These are phyloP conservation scores for Ophiostoma sp. DNA, from an alignment of 2,329 filamentous ascomycete genomes.

Conservation along the genomic window DNA sequence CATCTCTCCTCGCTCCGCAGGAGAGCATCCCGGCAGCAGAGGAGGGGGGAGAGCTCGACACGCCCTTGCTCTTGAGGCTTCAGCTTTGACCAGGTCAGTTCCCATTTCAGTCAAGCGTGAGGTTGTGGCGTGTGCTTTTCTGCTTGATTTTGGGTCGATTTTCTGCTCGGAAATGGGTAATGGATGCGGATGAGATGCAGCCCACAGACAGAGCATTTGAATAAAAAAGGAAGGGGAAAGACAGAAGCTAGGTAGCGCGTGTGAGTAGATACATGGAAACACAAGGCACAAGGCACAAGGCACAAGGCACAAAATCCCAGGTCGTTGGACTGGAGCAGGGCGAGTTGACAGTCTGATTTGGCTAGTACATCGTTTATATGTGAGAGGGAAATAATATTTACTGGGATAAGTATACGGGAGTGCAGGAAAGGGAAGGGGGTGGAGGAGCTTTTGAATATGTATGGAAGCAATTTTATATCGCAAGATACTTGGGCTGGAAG, in stretches of 20 bases:
- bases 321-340: neutral
- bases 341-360: neutral
- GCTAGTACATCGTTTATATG: neutral
- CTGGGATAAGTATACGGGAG: neutral
- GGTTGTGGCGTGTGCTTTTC: neutral
- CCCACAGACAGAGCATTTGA: neutral
- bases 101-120: constrained; percentile 4
- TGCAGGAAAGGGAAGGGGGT: neutral
- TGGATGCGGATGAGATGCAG: neutral
- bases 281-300: no score
- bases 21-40: neutral
- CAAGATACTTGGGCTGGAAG: neutral
- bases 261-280: neutral
- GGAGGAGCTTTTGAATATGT: neutral
- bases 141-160: no score
- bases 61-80: constrained; percentile 2
- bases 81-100: constrained; percentile 7
- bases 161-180: neutral
- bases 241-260: neutral
- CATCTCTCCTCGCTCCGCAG: neutral
- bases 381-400: neutral
- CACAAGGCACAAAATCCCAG: neutral
- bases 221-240: neutral
- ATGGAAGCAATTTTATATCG: constrained; percentile 18
- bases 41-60: neutral